Percentiles rank a stretch among this genome's conserved stretches.
phyloP scores from a whole-genome alignment of 441 rosid genomes.

The Pelargonium cotyledonis region DNA sequence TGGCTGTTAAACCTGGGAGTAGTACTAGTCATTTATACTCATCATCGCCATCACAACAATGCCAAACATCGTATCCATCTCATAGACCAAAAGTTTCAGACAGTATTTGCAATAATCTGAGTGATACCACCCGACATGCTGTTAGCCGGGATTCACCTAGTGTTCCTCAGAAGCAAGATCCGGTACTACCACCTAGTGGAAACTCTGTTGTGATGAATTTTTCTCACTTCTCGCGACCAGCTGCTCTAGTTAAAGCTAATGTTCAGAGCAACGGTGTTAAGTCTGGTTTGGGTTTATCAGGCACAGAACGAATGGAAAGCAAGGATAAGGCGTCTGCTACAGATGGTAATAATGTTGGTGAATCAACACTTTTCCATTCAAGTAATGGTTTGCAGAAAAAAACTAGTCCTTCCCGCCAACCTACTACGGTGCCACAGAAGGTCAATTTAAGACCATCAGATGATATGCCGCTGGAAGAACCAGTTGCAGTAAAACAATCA shows the following conservation, averaged over 20 bases:
- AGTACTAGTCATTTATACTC: neutral
- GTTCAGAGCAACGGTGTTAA: slow-evolving; percentile 28
- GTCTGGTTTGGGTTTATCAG: slow-evolving; percentile 24
- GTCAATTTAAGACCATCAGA: slow-evolving; percentile 34
- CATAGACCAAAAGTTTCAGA: slow-evolving; percentile 30
- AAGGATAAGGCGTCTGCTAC: slow-evolving; percentile 17
- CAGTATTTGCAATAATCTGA: neutral
- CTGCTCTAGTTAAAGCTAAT: slow-evolving; percentile 41
- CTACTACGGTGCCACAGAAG: slow-evolving; percentile 29
- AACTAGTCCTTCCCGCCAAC: slow-evolving; percentile 29
- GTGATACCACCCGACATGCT: neutral
- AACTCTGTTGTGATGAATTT: slow-evolving; percentile 48
- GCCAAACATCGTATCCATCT: slow-evolving; percentile 36
- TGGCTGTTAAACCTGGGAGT: neutral
- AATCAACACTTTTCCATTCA: slow-evolving; percentile 13
- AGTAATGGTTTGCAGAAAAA: slow-evolving; percentile 27
- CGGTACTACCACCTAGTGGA: slow-evolving; percentile 21
- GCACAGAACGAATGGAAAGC: neutral
- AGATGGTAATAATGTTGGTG: slow-evolving; percentile 25
- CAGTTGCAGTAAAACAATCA: slow-evolving; percentile 28
- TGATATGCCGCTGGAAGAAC: slow-evolving; percentile 29
- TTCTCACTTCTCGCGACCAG: slow-evolving; percentile 69
- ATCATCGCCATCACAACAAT: slow-evolving; percentile 15
- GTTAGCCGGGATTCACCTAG: slow-evolving; percentile 21
- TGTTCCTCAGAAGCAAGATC: slow-evolving; percentile 34